A percentile compares a stretch with the other conserved stretches of the same genome.
Evolutionary conservation across 768 basidiomycete species (phyloP).

Genomic region (Tubosaeta sp.): DNA sequence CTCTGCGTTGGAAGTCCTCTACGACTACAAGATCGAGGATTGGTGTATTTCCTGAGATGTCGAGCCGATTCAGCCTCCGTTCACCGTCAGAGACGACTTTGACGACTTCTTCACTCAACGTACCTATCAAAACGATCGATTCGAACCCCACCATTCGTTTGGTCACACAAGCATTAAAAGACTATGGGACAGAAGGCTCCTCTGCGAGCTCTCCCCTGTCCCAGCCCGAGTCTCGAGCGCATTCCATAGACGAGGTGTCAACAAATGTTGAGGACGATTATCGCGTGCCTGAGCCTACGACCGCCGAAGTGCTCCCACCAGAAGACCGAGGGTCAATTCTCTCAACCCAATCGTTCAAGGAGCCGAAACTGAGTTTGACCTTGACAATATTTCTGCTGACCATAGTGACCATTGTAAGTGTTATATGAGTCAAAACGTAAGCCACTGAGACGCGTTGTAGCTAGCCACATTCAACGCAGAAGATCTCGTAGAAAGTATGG

Average conservation of each 20-base stretch:
- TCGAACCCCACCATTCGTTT: constrained; percentile 23
- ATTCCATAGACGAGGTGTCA: constrained; percentile 13
- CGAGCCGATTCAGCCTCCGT: constrained; percentile 8
- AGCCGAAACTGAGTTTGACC: constrained; percentile 55
- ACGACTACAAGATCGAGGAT: constrained; percentile 10
- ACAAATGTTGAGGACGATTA: constrained; percentile 1
- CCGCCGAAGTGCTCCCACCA: constrained; percentile 11
- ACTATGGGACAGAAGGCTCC: background rate
- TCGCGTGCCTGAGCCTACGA: constrained; percentile 10
- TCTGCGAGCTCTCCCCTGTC: constrained; percentile 6
- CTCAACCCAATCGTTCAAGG: constrained; percentile 31
- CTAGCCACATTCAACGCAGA: constrained; percentile 62
- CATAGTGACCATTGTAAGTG: constrained; percentile 58
- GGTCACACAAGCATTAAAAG: constrained; percentile 12
- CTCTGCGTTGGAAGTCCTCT: constrained; percentile 14
- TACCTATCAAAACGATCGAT: background rate
- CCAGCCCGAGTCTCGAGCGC: constrained; percentile 9
- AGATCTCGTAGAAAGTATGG: constrained; percentile 79
- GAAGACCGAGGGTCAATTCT: constrained; percentile 15
- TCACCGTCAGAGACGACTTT: constrained; percentile 30
- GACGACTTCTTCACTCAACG: constrained; percentile 5
- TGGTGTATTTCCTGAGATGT: constrained; percentile 3
- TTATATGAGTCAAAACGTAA: background rate
- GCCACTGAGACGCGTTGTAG: constrained; percentile 22
- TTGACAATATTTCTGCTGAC: constrained; percentile 54